A percentile compares a stretch with the other conserved stretches of the same genome.
Evolutionary conservation across 352 stramenopile species (phyloP).

Genomic region (Globisporangium solare): DNA sequence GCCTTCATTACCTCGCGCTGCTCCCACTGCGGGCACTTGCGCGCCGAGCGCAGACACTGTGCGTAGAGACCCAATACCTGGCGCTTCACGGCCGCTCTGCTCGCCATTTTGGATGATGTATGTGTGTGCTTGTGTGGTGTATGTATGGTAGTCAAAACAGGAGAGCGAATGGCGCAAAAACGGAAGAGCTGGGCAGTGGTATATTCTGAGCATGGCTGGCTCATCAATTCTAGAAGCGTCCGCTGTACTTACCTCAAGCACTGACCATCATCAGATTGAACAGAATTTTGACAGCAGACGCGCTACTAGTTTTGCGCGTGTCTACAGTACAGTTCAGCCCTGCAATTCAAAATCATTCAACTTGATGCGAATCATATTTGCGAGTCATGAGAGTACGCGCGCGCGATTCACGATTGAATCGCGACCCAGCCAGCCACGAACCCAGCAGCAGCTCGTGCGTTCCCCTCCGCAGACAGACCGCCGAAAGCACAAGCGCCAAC

Average conservation of each 20-base stretch:
- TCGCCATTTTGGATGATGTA: background rate
- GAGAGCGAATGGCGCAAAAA: background rate
- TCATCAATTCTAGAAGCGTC: background rate
- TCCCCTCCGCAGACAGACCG: constrained; percentile 5
- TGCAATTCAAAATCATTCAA: background rate
- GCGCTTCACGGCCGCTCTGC: constrained; percentile 10
- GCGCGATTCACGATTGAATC: constrained; percentile 12
- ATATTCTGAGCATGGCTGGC: background rate
- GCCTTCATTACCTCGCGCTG: constrained; percentile 83
- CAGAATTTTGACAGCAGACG: too few relatives aligned
- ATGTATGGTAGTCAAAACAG: too few relatives aligned
- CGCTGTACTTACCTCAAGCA: background rate
- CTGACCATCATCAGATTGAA: too few relatives aligned
- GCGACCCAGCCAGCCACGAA: constrained; percentile 1
- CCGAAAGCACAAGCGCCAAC: constrained; percentile 11
- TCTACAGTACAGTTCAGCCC: background rate
- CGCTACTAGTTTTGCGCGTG: background rate
- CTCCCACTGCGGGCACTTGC: constrained; percentile 67
- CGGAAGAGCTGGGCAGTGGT: background rate
- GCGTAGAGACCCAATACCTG: constrained; percentile 61
- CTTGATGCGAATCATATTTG: background rate
- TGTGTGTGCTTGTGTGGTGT: too few relatives aligned
- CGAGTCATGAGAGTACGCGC: background rate
- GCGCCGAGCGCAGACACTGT: constrained; percentile 70
- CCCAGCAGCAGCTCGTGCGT: background rate